Base-by-base conservation (phyloP, 2,329 filamentous ascomycete genomes). In the Epichloe gansuensis region DNA sequence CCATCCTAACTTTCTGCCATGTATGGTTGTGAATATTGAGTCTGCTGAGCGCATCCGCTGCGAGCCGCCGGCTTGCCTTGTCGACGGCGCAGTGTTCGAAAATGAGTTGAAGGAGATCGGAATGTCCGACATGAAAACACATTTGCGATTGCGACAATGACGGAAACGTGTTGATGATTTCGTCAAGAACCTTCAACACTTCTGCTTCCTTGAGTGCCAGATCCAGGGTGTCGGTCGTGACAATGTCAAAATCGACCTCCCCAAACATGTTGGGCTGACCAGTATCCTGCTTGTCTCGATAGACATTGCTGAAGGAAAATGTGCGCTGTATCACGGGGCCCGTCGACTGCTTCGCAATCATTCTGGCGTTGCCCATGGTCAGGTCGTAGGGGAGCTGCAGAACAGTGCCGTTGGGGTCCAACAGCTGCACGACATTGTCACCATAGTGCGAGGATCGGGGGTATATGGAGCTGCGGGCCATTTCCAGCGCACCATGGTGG, bases 161-260 rank as follows among this genome's bases (percentile, higher is more conserved):
- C 0, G 90, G 90, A 56, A 97, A 90, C 5, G 84, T 78, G 47
- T 82, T 76, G 15, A 94, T 78, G 41, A 96, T 85, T 64, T 98
- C 93, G 63, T 98, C 93, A 23, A 97, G 72, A 2, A 97, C 90
- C 61, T 96, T 97, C 59, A 98, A 80, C 0, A 89, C 84, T 66
- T 97, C 91, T 0, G 91, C 91, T 67, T 98, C 93, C 61, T 95
- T 94, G 52, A 96, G 68, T 1, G 89, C 85, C 45, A 95, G 73
- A 61, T 97, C 89, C 5, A 89, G 69, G 1, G 85, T 84, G 59
- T 90, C 84, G 44, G 81, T 78, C 0, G 89, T 91, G n/a, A 95
- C 78, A 54, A 98, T 89, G 67, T 98, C 93, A 65, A 97, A 98
- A 65, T 97, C 90, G 2, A 94, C 90, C 64, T 97, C 93, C 9